Evolutionary conservation across 73 alveolate genomes (phyloP), one percentile per base, ranked within the genome.

Genomic region (Blepharisma japonicum): DNA sequence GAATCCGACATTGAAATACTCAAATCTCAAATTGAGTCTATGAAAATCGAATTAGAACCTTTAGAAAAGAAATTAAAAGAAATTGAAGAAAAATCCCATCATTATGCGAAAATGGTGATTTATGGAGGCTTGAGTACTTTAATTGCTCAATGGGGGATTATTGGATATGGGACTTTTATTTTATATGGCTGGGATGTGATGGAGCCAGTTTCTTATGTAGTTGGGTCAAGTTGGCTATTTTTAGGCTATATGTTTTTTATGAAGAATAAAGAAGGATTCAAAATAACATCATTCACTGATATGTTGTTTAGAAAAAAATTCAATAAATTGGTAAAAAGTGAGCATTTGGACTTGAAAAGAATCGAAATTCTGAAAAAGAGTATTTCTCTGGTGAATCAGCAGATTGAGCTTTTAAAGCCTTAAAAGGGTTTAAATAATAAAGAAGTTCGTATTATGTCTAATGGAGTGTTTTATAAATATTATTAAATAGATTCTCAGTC

Each of bases 171-270:
- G 27, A 84, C 91, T 20, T 84, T 78, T 42, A 68, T 79, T 1
- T 74, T 84, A 4, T 78, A 78, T 66, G 86, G 91, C 77, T 84
- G 91, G 87, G 91, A 79, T 53, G 81, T 79, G 7, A 84, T 84
- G 91, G 91, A 84, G 51, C 91, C 91, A 6, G 68, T 84, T 0
- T 68, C 91, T 6, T 84, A 68, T 42, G 55, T 84, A 68, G 45
- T 84, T 4, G 91, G 91, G 47, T 0, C 74, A 9, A 61, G 47
- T 3, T 61, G 74, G 74, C 1, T 14, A 5, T 9, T 61, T 8
- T 39, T 61, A 18, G 74, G 74, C 39, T 61, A 14, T 25, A 25
- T 11, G 14, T 61, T 14, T 11, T 61, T 20, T 25, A 14, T 61
- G 38, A 14, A 25, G 5, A 14, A 61, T 18, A 14, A 25, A 61